Conservation (phyloP, 2,329 filamentous ascomycete genomes). For the Trichophyton mentagrophytes region DNA sequence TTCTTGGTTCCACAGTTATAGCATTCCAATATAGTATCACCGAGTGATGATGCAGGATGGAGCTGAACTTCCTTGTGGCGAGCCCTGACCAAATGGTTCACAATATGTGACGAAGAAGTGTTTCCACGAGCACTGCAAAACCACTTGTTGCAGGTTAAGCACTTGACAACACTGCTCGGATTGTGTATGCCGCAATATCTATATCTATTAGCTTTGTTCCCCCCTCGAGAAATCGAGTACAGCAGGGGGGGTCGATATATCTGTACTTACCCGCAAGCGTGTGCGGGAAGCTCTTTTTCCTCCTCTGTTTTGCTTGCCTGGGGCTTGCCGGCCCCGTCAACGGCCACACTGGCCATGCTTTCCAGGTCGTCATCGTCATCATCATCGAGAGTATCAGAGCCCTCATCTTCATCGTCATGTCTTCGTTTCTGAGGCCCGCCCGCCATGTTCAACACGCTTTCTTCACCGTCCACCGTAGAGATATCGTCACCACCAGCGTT, state of each 20-base stretch:
- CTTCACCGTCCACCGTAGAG: conserved; percentile 60
- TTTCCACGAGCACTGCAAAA: conserved; percentile 97
- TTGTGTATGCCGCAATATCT: conserved; percentile 98
- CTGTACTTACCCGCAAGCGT: conserved; percentile 79
- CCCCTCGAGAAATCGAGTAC: background rate
- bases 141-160: conserved; percentile 91
- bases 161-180: conserved; percentile 89
- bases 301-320: conserved; percentile 49
- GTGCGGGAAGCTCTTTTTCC: conserved; percentile 78
- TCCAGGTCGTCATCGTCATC: conserved; percentile 75
- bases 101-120: conserved; percentile 91
- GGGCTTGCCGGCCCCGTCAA: conserved; percentile 58
- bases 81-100: conserved; percentile 93
- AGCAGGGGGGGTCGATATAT: background rate
- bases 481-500: conserved; percentile 67
- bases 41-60: conserved; percentile 81
- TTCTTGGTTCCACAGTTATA: conserved; percentile 99
- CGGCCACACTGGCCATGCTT: conserved; percentile 65
- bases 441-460: conserved; percentile 60
- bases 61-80: conserved; percentile 98
- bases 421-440: conserved; percentile 50
- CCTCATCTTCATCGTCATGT: conserved; percentile 80
- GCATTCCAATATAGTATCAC: conserved; percentile 93
- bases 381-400: conserved; percentile 69
- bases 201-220: conserved; percentile 7